Evolutionary conservation across 179 eudicot species (phyloP).

Genomic region (Patellifolia procumbens): DNA sequence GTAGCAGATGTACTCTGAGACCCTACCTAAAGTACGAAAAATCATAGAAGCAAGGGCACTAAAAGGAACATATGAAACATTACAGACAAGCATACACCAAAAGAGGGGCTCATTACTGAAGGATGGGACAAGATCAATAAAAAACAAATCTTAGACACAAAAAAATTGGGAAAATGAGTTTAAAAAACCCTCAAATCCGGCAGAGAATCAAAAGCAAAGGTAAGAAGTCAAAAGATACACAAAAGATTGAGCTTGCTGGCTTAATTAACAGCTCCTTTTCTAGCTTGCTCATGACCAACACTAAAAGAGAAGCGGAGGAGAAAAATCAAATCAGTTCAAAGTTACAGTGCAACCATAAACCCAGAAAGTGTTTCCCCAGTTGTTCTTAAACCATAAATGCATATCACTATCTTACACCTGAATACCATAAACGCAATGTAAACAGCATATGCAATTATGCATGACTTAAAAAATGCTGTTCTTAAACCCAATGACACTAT

Average conservation of each 20-base stretch:
- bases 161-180: not conserved
- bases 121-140: conserved; percentile 7
- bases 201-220: not conserved
- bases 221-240: too few species aligned
- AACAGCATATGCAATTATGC: not conserved
- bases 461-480: not conserved
- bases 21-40: conserved; percentile 16
- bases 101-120: not conserved
- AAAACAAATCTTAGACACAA: not conserved
- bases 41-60: conserved; percentile 2
- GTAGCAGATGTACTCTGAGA: conserved; percentile 47
- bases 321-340: too few species aligned
- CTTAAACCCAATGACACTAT: not conserved
- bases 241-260: not conserved
- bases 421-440: not conserved
- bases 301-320: too few species aligned
- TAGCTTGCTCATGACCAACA: not conserved
- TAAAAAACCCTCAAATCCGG: not conserved
- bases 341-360: not conserved
- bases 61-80: not conserved
- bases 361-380: not conserved
- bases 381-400: too few species aligned
- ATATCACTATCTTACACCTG: too few species aligned
- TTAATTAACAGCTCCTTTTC: not conserved
- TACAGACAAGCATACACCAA: not conserved